phyloP scores from a whole-genome alignment of 306 rosid species.

The Trifolium repens region DNA sequence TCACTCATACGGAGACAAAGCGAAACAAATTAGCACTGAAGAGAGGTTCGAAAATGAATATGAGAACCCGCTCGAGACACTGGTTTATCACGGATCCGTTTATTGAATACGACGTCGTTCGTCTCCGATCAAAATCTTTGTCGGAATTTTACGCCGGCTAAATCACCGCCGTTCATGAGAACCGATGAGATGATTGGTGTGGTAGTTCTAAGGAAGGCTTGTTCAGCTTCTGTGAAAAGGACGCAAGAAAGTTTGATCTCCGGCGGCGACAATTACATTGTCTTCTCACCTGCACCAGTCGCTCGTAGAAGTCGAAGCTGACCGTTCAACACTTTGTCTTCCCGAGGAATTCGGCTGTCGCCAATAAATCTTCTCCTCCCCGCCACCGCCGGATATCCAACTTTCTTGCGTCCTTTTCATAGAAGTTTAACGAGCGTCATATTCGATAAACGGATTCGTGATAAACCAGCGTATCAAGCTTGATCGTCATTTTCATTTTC shows the following conservation, averaged over 20 bases:
- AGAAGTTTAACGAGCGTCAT: conserved; percentile 74
- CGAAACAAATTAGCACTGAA: conserved; percentile 45
- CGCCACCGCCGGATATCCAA: conserved; percentile 46
- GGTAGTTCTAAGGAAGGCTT: conserved; percentile 74
- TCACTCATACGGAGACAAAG: conserved; percentile 50
- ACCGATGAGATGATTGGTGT: conserved; percentile 60
- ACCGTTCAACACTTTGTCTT: conserved; percentile 44
- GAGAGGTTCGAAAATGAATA: conserved; percentile 54
- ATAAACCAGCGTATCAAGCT: conserved; percentile 42
- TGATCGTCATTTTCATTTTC: conserved; percentile 52
- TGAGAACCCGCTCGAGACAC: conserved; percentile 43
- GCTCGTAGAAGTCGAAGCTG: conserved; percentile 45
- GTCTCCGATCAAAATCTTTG: conserved; percentile 49
- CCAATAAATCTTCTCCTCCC: conserved; percentile 45
- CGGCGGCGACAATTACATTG: conserved; percentile 17
- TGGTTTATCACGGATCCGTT: conserved; percentile 46
- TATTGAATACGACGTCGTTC: conserved; percentile 33
- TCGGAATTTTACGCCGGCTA: conserved; percentile 44
- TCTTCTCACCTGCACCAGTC: too few species aligned
- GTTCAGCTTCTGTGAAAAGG: conserved; percentile 73
- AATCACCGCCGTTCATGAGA: conserved; percentile 44
- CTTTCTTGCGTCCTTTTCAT: conserved; percentile 59
- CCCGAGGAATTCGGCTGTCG: conserved; percentile 41
- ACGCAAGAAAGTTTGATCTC: conserved; percentile 53
- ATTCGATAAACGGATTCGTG: conserved; percentile 44